These are phyloP conservation scores for Erigeron philadelphicus DNA, from an alignment of 140 eudicot species.

Conservation along the genomic window DNA sequence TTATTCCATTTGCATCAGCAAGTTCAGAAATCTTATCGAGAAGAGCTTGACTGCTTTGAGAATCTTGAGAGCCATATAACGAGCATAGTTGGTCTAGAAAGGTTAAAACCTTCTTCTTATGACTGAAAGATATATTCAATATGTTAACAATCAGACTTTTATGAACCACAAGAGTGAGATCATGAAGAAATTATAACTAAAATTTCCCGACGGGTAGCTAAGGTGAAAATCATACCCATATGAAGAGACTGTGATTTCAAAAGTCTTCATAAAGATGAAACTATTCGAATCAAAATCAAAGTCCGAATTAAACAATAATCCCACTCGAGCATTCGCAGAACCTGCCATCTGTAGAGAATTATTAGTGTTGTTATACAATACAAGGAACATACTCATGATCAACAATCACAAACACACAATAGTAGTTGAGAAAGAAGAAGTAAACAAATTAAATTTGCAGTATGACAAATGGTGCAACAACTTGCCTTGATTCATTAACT, in stretches of 20 bases:
- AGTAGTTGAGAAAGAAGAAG: no score
- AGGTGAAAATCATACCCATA: slow-evolving; percentile 43
- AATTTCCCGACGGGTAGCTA: background rate
- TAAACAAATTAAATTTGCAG: no score
- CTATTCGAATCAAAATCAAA: slow-evolving; percentile 46
- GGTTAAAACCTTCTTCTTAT: slow-evolving; percentile 63
- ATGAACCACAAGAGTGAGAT: background rate
- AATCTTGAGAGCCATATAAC: slow-evolving; percentile 40
- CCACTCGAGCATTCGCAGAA: slow-evolving; percentile 67
- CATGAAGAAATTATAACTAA: background rate
- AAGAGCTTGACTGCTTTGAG: slow-evolving; percentile 50
- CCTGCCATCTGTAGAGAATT: slow-evolving; percentile 56
- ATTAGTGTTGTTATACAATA: slow-evolving; percentile 2
- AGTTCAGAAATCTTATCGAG: slow-evolving; percentile 56
- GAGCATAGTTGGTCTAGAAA: slow-evolving; percentile 78
- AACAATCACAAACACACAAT: no score
- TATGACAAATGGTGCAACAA: no score
- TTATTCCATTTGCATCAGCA: slow-evolving; percentile 61
- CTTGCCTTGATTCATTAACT: no score
- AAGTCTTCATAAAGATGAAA: slow-evolving; percentile 55
- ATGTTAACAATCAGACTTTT: slow-evolving; percentile 4
- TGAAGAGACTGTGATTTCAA: slow-evolving; percentile 53
- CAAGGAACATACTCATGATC: background rate
- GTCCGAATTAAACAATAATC: slow-evolving; percentile 53
- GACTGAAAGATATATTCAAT: slow-evolving; percentile 44